These are phyloP conservation scores for Colletotrichum gloeosporioides DNA, from an alignment of 2,329 filamentous ascomycete genomes.

Conservation along the genomic window DNA sequence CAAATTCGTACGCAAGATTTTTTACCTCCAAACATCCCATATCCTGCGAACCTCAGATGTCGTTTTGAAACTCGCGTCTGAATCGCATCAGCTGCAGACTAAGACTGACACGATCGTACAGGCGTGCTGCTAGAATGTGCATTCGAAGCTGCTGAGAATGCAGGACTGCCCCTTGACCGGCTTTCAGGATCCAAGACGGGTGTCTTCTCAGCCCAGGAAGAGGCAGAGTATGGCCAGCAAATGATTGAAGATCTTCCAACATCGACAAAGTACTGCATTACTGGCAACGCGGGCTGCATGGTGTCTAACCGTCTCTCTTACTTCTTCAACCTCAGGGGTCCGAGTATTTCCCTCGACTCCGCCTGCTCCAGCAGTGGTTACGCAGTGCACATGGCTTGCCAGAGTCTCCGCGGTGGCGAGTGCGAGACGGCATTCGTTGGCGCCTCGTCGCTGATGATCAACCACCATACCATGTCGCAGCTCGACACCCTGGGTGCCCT, in stretches of 20 bases:
- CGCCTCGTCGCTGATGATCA: neutral
- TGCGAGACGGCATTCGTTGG: neutral
- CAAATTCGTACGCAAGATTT: neutral
- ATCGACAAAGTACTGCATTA: neutral
- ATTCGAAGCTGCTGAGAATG: neutral
- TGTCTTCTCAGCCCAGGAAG: neutral
- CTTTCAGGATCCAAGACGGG: neutral
- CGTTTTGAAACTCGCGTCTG: neutral
- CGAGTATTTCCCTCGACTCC: neutral
- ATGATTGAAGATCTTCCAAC: neutral
- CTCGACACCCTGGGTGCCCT: neutral
- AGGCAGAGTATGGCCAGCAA: neutral
- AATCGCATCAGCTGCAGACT: neutral
- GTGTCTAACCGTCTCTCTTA: neutral
- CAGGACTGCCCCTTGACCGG: neutral
- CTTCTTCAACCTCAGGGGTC: neutral
- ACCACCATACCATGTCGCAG: neutral
- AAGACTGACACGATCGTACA: neutral
- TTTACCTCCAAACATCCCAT: rapidly evolving
- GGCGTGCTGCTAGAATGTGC: neutral
- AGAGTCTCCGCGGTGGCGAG: neutral
- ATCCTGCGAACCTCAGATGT: neutral
- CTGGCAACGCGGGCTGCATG: neutral
- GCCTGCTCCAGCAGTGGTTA: neutral
- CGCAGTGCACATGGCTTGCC: neutral